Evolutionary conservation across 1,284 basidiomycete species (phyloP).

Genomic region (Abortiporus biennis): DNA sequence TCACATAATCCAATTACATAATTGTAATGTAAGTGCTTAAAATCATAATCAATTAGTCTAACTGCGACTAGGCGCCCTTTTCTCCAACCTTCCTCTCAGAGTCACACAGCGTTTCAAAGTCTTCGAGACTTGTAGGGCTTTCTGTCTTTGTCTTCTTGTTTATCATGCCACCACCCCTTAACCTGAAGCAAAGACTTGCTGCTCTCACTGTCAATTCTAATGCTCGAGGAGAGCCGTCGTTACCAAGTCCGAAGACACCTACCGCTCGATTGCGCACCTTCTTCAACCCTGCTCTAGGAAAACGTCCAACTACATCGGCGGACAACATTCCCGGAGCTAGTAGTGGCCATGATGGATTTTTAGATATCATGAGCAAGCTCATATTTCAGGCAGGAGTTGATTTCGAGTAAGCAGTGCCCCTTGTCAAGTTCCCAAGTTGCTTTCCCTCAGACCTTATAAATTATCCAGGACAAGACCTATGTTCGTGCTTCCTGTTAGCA

Average conservation of each 20-base stretch:
- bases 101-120: no score
- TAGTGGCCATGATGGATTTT: slow-evolving; percentile 36
- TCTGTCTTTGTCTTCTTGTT: no score
- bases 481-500: slow-evolving; percentile 40
- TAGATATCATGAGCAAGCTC: slow-evolving; percentile 62
- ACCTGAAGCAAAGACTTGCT: slow-evolving; percentile 24
- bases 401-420: slow-evolving; percentile 59
- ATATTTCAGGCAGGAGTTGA: slow-evolving; percentile 87
- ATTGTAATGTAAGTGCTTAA: no score
- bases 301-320: not conserved
- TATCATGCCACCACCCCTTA: slow-evolving; percentile 19
- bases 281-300: not conserved
- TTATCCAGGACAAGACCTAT: slow-evolving; percentile 70
- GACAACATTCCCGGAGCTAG: not conserved
- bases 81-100: no score
- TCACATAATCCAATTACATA: no score
- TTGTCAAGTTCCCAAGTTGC: no score
- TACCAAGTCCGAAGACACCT: slow-evolving; percentile 4
- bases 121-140: no score
- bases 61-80: no score
- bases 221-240: not conserved
- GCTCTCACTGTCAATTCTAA: slow-evolving; percentile 16
- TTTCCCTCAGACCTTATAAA: slow-evolving; percentile 3
- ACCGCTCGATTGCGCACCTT: slow-evolving; percentile 4
- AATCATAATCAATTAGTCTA: no score